Evolutionary conservation across 768 basidiomycete species (phyloP), one percentile per base, ranked within the genome.

Genomic region (Phlebiopsis gigantea): DNA sequence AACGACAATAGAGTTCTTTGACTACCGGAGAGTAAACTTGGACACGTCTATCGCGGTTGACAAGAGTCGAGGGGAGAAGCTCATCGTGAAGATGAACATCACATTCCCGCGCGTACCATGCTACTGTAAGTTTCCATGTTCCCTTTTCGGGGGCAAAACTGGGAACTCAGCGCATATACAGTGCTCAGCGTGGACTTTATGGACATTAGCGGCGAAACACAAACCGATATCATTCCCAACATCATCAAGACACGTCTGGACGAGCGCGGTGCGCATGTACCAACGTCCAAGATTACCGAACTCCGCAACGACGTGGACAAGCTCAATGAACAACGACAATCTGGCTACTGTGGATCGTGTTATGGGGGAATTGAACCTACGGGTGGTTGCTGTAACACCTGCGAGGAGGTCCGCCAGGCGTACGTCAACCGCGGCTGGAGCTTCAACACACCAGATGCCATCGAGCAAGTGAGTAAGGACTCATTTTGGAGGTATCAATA

Each of bases 101-200:
- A 94, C 93, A 5, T 99, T 98, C 75, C 96, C 97, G 0, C 81
- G 92, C 65, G 94, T 99, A 30, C 97, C 97, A 25, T 99, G 97
- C 73, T 98, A 96, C 74, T 77, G 96, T 98, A 70, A 76, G 94
- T 81, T 28, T 29, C 24, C 29, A 19, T n/a, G 7, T 51, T 14
- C 12, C 2, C 8, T 7, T 39, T 4, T 21, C 5, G n/a, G 49
- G 7, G 7, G 31, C 14, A 14, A 34, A 7, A 14, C 46, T 10
- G 17, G 31, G 39, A 53, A 41, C 29, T 55, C 19, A 21, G 39
- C 7, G 28, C 55, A 53, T 60, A 28, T 9, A 26, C 65, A 99
- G 96, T 99, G 46, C 80, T 99, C 53, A 95, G 92, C 68, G 74
- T 98, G 53, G 97, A 99, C 71, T 85, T 98, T 52, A 95, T 98